Evolutionary conservation across 805 yeast genomes (phyloP).

Genomic region (Sugiyamaella chiloensis): DNA sequence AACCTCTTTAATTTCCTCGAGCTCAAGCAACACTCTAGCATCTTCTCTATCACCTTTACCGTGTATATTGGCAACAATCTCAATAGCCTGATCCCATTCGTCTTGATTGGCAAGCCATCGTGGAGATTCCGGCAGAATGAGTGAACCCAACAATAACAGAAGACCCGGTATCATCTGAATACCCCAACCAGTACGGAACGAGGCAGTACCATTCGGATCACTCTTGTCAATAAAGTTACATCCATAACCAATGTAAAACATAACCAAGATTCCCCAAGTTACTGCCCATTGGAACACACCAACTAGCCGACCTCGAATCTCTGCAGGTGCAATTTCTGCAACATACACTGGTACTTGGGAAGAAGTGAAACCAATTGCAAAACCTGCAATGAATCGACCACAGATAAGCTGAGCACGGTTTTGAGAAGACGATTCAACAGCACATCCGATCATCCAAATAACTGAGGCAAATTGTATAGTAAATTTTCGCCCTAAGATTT

Average conservation of each 20-base stretch:
- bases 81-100: conserved; percentile 47
- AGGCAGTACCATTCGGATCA: conserved; percentile 43
- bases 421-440: conserved; percentile 47
- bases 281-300: conserved; percentile 62
- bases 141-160: conserved; percentile 44
- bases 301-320: conserved; percentile 56
- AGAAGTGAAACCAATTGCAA: conserved; percentile 64
- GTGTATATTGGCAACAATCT: conserved; percentile 33
- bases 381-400: conserved; percentile 60
- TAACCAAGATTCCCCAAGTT: conserved; percentile 58
- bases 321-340: conserved; percentile 60
- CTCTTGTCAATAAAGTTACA: conserved; percentile 21
- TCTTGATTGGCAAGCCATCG: conserved; percentile 47
- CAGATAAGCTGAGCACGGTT: conserved; percentile 44
- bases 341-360: conserved; percentile 64
- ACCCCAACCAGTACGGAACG: conserved; percentile 65
- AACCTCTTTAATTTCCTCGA: conserved; percentile 57
- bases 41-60: conserved; percentile 30
- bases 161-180: conserved; percentile 52
- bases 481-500: conserved; percentile 53
- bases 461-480: conserved; percentile 50
- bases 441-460: conserved; percentile 60
- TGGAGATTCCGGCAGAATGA: conserved; percentile 40
- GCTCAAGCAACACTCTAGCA: conserved; percentile 48
- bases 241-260: conserved; percentile 54